Base-by-base conservation (phyloP, 202 grass and related monocot species). In the Eragrostis tef region DNA sequence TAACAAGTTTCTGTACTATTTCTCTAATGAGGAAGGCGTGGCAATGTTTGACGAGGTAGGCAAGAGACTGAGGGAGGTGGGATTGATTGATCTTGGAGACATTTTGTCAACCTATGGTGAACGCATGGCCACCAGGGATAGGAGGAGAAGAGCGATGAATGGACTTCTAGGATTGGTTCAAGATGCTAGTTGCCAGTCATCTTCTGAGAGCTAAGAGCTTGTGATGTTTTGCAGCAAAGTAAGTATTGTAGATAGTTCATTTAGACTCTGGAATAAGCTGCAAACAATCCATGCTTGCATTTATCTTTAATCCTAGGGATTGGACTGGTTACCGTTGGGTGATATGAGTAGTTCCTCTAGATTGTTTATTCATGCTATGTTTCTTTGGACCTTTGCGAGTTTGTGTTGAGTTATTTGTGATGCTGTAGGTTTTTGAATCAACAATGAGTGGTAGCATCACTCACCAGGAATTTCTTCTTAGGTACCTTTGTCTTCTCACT, bases 1-100 rank as follows among this genome's bases (percentile, higher is more conserved):
- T 42, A 93, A 97, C 20, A 97, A 90, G 66, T 93, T 97, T 60
- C 65, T 97, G 79, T 42, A 93, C 79, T 90, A 86, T 56, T 93
- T 91, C 66, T 93, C 91, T 0, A 90, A 93, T 72, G 89, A 93
- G 20, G 94, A 93, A n/a, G 94, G 94, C 10, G 79, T 84, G 4
- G 22, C 17, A 3, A 97, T 93, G 94, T 97, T 97, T 76, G 80
- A 90, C 77, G 87, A 94, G 24, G 89, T 90, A 3, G 80, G 94
- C 15, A 91, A 49, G 41, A 83, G 79, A 62, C 63, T 93, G 76
- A 89, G 64, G 50, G 91, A 91, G 56, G 83, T 87, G 0, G 91
- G 94, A 16, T 48, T 80, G 70, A 53, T 86, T 45, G 94, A 97
- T 84, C 89, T 97, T 36, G 94, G 82, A 2, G 91, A 91, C 53